Evolutionary conservation across 768 basidiomycete genomes (phyloP), one percentile per base, ranked within the genome.

Genomic region (Serendipita sp.): DNA sequence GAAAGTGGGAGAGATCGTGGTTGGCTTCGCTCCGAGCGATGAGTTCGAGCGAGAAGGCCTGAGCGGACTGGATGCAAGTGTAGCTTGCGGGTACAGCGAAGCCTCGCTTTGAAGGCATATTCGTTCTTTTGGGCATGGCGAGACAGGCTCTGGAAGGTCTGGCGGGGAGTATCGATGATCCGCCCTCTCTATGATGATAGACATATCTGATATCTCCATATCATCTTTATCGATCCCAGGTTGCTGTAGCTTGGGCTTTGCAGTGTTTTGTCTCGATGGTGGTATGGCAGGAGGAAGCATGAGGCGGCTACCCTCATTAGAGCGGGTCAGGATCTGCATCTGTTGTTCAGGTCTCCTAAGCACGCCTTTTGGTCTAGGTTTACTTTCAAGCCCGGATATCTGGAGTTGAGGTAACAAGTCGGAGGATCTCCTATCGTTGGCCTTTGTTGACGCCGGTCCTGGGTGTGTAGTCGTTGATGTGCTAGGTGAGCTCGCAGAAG

Each of bases 231-330:
- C 30, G 30, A 51, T 51, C n/a, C 8, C 18, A 8, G 48, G 45
- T 13, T 13, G 45, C 45, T 13, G 7, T 18, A n/a, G n/a, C 48
- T n/a, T 18, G 48, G 48, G 5, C 5, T 51, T 32, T 8, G 30
- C 48, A n/a, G 7, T 51, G 8, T 18, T 24, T 24, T 24, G 24
- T 24, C 24, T 51, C 30, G 30, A 8, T 35, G 30, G 16, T 32
- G 56, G 56, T 35, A 60, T 28, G 24, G 56, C 56, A 24, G 56
- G 56, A 8, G 56, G 56, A 60, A 60, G 56, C 56, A 60, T 60
- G 28, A 60, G 56, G 10, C 56, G 28, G 24, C 34, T 34, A 30
- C 16, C 10, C 28, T 60, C 56, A 35, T 37, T 34, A 24, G 48
- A 18, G 18, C 18, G 7, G 8, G 7, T 8, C n/a, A 8, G 48